Evolutionary conservation across 1,284 basidiomycete species (phyloP).

Genomic region (Malassezia furfur): DNA sequence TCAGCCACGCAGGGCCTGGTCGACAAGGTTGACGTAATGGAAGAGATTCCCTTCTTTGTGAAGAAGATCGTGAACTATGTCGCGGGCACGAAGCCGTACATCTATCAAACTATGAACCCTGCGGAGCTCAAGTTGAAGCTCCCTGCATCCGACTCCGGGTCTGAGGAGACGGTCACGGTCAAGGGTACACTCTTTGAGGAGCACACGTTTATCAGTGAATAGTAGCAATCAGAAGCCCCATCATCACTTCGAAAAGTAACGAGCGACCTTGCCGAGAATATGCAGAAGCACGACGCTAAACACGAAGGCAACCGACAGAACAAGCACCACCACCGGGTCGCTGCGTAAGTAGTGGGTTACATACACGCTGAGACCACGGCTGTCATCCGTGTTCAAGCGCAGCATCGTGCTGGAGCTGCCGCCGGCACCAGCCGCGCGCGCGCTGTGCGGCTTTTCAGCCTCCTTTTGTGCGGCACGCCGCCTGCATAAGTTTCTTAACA

Average conservation of each 20-base stretch:
- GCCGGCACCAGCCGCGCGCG: slow-evolving; percentile 85
- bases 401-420: slow-evolving; percentile 97
- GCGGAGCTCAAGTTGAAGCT: slow-evolving; percentile 61
- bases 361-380: slow-evolving; percentile 87
- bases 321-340: slow-evolving; percentile 93
- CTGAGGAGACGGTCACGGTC: not conserved
- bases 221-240: not conserved
- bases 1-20: slow-evolving; percentile 61
- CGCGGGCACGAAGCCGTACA: slow-evolving; percentile 80
- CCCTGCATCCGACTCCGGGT: slow-evolving; percentile 47
- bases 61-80: slow-evolving; percentile 82
- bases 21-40: slow-evolving; percentile 92
- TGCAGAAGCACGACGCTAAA: slow-evolving; percentile 98
- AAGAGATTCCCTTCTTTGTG: slow-evolving; percentile 84
- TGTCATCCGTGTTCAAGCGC: slow-evolving; percentile 88
- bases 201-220: slow-evolving; percentile 65
- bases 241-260: slow-evolving; percentile 68
- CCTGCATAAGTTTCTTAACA: not conserved
- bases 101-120: slow-evolving; percentile 79
- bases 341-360: slow-evolving; percentile 55
- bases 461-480: slow-evolving; percentile 58
- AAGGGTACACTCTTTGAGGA: slow-evolving; percentile 74
- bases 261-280: slow-evolving; percentile 88
- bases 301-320: slow-evolving; percentile 94
- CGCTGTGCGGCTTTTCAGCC: slow-evolving; percentile 71